Base-by-base conservation (phyloP, 1,284 basidiomycete species). In the Malassezia japonica region DNA sequence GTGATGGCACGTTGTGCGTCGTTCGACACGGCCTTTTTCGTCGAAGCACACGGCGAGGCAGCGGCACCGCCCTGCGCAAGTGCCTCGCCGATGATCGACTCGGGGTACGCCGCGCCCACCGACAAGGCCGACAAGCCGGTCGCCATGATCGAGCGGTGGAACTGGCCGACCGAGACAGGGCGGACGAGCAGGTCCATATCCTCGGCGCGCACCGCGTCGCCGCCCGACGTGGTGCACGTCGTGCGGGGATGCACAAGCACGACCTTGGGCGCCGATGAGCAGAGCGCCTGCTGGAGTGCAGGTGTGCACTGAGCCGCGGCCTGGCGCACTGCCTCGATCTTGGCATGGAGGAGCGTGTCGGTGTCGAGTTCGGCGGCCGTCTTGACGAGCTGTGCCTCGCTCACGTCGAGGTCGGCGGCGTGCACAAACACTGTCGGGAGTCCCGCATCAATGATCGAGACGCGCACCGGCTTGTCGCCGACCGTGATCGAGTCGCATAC, bases 81-180 rank as follows among this genome's bases (percentile, higher is more conserved):
- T 2, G 62, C 48, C 29, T 50, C 34, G 21, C 55, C 48, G 23
- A 68, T 59, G 0, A 55, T 56, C n/a, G 65, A 61, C 4, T 49
- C 27, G 1, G 56, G 40, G 32, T 55, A 57, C 7, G 61, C 64
- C 3, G 51, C 42, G 2, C 38, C 57, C 0, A 46, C 60, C 1
- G 67, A 67, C 4, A 68, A 40, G 1, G 70, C 65, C 3, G 63
- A 64, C 8, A 72, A 46, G n/a, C 62, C 61, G 2, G 70, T 69
- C 3, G 67, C 67, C 1, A 61, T 61, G 1, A 69, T 55, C 0
- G 67, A 71, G 4, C 70, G 56, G 35, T 72, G 70, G 32, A 71
- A 24, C 16, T 72, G 64, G 6, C 56, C 61, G 9, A 65, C 61
- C 25, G 62, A 61, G 3, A 72, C 51, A 6, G 68, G 59, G 6